Percentiles rank a stretch among this genome's conserved stretches.
These are phyloP conservation scores for Colletotrichum godetiae DNA, from an alignment of 2,329 filamentous ascomycete genomes.

Conservation along the genomic window DNA sequence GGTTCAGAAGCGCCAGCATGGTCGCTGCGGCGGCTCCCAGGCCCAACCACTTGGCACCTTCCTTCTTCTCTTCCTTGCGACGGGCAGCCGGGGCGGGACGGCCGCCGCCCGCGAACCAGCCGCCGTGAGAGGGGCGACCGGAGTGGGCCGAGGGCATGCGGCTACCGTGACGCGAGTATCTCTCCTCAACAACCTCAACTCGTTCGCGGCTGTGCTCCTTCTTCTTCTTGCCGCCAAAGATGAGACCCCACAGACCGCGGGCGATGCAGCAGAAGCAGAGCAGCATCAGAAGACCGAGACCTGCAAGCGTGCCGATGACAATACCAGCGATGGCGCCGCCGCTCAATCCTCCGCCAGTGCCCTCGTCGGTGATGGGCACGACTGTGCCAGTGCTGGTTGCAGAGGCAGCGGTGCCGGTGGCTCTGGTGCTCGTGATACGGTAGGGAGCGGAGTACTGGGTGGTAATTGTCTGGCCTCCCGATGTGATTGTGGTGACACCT, in stretches of 20 bases:
- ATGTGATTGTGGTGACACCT: slow-evolving; percentile 55
- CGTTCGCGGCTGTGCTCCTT: slow-evolving; percentile 59
- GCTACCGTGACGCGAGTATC: slow-evolving; percentile 63
- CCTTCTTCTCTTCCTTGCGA: slow-evolving; percentile 61
- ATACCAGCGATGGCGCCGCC: slow-evolving; percentile 84
- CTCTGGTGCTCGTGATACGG: slow-evolving; percentile 66
- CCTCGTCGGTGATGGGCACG: slow-evolving; percentile 44
- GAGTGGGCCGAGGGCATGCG: slow-evolving; percentile 53
- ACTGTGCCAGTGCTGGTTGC: slow-evolving; percentile 66
- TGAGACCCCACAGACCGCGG: slow-evolving; percentile 69
- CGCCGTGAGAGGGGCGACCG: slow-evolving; percentile 64
- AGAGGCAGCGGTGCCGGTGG: slow-evolving; percentile 62
- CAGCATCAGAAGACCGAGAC: slow-evolving; percentile 73
- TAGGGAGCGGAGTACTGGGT: slow-evolving; percentile 64
- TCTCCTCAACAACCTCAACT: slow-evolving; percentile 73
- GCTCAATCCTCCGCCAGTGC: slow-evolving; percentile 64
- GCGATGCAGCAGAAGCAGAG: slow-evolving; percentile 81
- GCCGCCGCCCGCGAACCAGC: slow-evolving; percentile 63
- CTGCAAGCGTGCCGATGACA: slow-evolving; percentile 78
- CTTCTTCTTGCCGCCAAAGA: slow-evolving; percentile 70
- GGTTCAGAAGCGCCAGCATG: slow-evolving; percentile 64
- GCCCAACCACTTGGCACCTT: slow-evolving; percentile 63
- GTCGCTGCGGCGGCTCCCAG: slow-evolving; percentile 63
- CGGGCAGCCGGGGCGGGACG: slow-evolving; percentile 53
- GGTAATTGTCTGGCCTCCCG: slow-evolving; percentile 59